Base-by-base conservation (phyloP, 176 grass and related monocot species). In the Tuctoria greenei region DNA sequence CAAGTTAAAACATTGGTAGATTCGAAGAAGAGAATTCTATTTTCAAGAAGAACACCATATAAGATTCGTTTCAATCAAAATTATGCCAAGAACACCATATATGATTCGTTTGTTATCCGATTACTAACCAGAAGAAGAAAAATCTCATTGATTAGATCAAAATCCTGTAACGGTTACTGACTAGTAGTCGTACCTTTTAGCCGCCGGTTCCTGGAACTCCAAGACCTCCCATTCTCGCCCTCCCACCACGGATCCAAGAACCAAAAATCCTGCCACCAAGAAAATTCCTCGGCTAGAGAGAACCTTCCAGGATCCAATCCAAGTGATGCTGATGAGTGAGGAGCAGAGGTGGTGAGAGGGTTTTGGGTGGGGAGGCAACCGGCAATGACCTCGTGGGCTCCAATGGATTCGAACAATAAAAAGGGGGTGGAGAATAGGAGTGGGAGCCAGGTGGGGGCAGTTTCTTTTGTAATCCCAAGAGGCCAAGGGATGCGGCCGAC, bases 381-480 rank as follows among this genome's bases (percentile, higher is more conserved):
- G 85, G 79, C 60, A 83, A 78, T 46, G 56, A 60, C 81, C 76
- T 88, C 81, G 86, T 80, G 86, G 81, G 76, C 81, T 84, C 81
- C 76, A 84, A 80, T 81, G 57, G 86, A 84, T 76, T 88, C 81
- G 86, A 88, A 88, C 39, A 76, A 66, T 60, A 64, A 87, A 80
- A 83, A 83, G 21, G 25, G 52, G 37, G 10, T 79, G 25, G 68
- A 65, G 67, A 51, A 20, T 56, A 46, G 46, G 14, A 58, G 71
- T 80, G 76, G 73, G 74, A 52, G 61, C 67, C 73, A 87, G 73
- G 47, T 20, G 67, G 45, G 36, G 17, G n/a, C n/a, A 54, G 39
- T 54, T 88, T 84, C 38, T 84, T 88, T 88, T 71, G 76, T 88
- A 76, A 76, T 84, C 81, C 76, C 86, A 50, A 84, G 64, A 80